Evolutionary conservation across 352 stramenopile species (phyloP), one percentile per base, ranked within the genome.

Genomic region (Phytopythium delawarense): DNA sequence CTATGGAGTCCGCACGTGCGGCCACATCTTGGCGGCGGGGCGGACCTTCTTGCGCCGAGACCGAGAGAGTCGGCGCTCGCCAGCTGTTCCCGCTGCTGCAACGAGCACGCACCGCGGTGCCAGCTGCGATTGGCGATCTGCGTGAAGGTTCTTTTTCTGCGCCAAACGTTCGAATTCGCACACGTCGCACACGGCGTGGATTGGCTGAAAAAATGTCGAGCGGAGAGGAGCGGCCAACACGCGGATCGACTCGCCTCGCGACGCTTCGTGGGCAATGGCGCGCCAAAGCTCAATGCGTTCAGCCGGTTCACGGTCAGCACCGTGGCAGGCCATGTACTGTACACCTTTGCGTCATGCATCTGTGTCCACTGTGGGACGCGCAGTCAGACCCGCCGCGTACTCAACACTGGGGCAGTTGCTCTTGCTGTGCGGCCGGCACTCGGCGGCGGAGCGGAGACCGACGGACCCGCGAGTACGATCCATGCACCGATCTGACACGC

Each of bases 71-170:
- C 52, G 37, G 21, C 52, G 52, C 12, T 18, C 51, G 34, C 51
- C 52, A 57, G 15, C 50, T 57, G 50, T 20, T 57, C 28, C 50
- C 50, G 28, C 30, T 20, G 50, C 50, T 57, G 50, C 16, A 57
- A 23, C 50, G 30, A 57, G 50, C 18, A 30, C 50, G 50, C 30
- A 15, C 50, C 9, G 50, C 16, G 7, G 50, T 3, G 16, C 20
- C 52, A 58, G 51, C 51, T 57, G 51, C 13, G 13, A 21, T 37
- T 20, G 23, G 9, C 23, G 48, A 25, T 11, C 12, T 7, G 2
- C 7, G 2, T 7, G 23, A 37, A 54, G 1, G 48, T 37, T 21
- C 48, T 15, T 34, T 54, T 37, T 54, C 48, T 56, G 25, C 21
- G 49, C 25, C 25, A 2, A 15, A 30, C 15, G 30, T 45, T 57